phyloP scores from a whole-genome alignment of 768 basidiomycete genomes.

The Galerina marginata region DNA sequence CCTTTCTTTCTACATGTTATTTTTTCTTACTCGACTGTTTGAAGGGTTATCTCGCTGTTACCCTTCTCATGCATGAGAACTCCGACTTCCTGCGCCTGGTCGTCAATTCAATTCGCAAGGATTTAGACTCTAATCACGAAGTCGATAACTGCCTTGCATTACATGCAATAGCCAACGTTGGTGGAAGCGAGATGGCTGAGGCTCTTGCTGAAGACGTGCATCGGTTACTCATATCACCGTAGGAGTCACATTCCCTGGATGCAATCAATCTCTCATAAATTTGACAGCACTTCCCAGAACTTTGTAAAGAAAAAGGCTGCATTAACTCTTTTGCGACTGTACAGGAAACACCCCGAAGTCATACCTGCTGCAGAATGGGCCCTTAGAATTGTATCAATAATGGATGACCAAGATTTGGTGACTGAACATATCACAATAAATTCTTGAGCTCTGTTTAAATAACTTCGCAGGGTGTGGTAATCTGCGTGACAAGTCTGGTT shows the following conservation, averaged over 20 bases:
- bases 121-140: constrained; percentile 93
- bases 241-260: constrained; percentile 22
- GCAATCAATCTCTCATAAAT: constrained; percentile 9
- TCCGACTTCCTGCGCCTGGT: constrained; percentile 95
- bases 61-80: constrained; percentile 98
- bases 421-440: constrained; percentile 17
- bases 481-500: constrained; percentile 92
- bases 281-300: constrained; percentile 81
- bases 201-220: constrained; percentile 93
- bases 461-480: constrained; percentile 78
- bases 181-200: constrained; percentile 98
- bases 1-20: background rate
- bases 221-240: constrained; percentile 94
- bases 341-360: constrained; percentile 95
- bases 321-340: constrained; percentile 87
- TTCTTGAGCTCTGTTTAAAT: constrained; percentile 6
- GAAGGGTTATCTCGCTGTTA: constrained; percentile 97
- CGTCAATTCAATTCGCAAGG: constrained; percentile 98
- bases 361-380: constrained; percentile 97
- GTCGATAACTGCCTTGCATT: constrained; percentile 95
- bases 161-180: constrained; percentile 98
- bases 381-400: constrained; percentile 89
- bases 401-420: constrained; percentile 93
- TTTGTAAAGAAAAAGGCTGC: constrained; percentile 99
- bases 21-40: constrained; percentile 12